Evolutionary conservation across 805 yeast genomes (phyloP), one percentile per base, ranked within the genome.

Genomic region (Candida lessepsii): DNA sequence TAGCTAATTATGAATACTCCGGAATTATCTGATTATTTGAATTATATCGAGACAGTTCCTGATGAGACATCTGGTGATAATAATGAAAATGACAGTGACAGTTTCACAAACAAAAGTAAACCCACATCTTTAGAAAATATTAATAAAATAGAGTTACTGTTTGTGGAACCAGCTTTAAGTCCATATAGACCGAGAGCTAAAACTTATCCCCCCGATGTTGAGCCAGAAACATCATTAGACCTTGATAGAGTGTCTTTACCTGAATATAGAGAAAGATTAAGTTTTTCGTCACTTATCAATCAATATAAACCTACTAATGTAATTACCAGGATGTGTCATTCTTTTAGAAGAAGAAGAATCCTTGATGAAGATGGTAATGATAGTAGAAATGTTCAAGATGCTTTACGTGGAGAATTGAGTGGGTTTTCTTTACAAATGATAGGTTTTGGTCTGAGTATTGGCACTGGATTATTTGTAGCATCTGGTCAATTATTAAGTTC

Each of bases 361-460:
- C 13, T 19, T 18, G 37, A 25, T 9, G n/a, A 18, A 9, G 14
- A 32, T 21, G 27, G 27, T 3, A 14, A 18, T 30, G 8, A 8
- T 10, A 18, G 25, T 13, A 11, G 9, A 2, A n/a, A 19, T 20
- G 24, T 30, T 30, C 23, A 19, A 30, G 24, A 16, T 11, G 27
- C 23, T 6, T 13, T 35, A 14, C 21, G 26, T 10, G 29, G 31
- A 9, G 17, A 19, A 4, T 15, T 35, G n/a, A n/a, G 39, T 16
- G 26, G 28, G 3, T 37, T 31, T 13, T 37, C 35, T 7, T 27
- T 32, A 14, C 29, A 14, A 25, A 82, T 83, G 87, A 77, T 83
- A 49, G 87, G 88, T 31, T 66, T 83, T 14, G 90, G 89, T 46
- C 88, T 88, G 45, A 80, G 89, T 25, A 81, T 84, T 45, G 90